Evolutionary conservation across 1,139 yeast species (phyloP).

Genomic region (Yamadazyma dushanensis): DNA sequence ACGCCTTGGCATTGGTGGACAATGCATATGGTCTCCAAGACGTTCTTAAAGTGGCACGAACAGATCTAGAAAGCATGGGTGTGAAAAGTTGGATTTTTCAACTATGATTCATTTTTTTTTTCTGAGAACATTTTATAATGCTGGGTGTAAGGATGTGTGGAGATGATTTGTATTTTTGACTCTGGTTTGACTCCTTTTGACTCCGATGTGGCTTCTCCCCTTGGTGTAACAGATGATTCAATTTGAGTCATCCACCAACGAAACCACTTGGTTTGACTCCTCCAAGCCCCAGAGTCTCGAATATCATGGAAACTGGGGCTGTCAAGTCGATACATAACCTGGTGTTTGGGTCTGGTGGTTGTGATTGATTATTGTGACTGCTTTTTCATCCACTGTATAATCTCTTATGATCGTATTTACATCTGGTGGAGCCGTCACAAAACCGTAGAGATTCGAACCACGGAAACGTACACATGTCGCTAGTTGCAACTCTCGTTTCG

Average conservation of each 20-base stretch:
- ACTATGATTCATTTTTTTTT: slow-evolving; percentile 6
- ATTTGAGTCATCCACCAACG: neutral
- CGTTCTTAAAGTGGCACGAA: slow-evolving; percentile 7
- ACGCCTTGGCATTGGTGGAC: slow-evolving; percentile 46
- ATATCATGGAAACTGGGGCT: no score
- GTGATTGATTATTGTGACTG: slow-evolving; percentile 7
- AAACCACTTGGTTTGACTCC: neutral
- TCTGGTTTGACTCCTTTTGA: slow-evolving; percentile 3
- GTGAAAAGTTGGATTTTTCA: slow-evolving; percentile 1
- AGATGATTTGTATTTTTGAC: slow-evolving; percentile 1
- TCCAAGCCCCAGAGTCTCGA: no score
- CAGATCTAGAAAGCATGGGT: slow-evolving; percentile 11
- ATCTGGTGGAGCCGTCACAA: slow-evolving; percentile 8
- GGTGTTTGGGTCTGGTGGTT: no score
- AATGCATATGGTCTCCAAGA: slow-evolving; percentile 32
- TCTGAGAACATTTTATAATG: slow-evolving; percentile 6
- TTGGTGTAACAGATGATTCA: neutral
- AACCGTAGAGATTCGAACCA: slow-evolving; percentile 15
- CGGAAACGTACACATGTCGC: slow-evolving; percentile 7
- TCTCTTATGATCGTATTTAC: slow-evolving; percentile 6
- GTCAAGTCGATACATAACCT: no score
- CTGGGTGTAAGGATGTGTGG: slow-evolving; percentile 5
- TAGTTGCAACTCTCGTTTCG: slow-evolving; percentile 13
- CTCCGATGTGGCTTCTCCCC: no score
- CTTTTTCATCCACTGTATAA: slow-evolving; percentile 4